phyloP scores from a whole-genome alignment of 805 yeast species.

The Priceomyces haplophilus region DNA sequence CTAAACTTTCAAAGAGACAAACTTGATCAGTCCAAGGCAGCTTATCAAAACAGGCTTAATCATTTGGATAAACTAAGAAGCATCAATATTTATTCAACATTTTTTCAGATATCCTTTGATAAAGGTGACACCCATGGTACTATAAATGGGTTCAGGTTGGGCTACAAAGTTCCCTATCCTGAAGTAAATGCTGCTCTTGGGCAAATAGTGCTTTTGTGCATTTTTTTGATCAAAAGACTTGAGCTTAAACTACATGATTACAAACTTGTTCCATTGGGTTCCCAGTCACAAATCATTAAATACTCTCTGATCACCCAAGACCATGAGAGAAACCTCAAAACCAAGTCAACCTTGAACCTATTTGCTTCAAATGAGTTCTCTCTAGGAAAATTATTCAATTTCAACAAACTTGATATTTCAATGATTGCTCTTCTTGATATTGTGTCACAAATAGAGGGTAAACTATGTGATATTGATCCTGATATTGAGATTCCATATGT shows the following conservation, averaged over 20 bases:
- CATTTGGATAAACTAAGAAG: constrained; percentile 69
- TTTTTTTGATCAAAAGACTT: constrained; percentile 59
- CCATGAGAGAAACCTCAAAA: constrained; percentile 10
- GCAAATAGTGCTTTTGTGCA: constrained; percentile 66
- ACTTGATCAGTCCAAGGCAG: constrained; percentile 59
- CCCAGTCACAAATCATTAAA: constrained; percentile 73
- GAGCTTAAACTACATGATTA: constrained; percentile 56
- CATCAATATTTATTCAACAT: constrained; percentile 78
- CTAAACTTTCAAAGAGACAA: constrained; percentile 49
- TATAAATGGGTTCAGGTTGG: constrained; percentile 82
- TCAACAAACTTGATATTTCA: constrained; percentile 74
- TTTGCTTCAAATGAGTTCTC: constrained; percentile 71
- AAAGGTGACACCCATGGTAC: constrained; percentile 70
- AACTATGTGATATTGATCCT: constrained; percentile 45
- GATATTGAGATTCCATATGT: constrained; percentile 69
- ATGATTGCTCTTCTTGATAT: constrained; percentile 75
- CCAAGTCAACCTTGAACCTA: constrained; percentile 50
- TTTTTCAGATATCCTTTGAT: constrained; percentile 79
- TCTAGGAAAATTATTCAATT: constrained; percentile 66
- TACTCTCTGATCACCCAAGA: constrained; percentile 25
- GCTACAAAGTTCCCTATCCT: constrained; percentile 77
- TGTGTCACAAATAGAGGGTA: constrained; percentile 48
- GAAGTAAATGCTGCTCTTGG: constrained; percentile 93
- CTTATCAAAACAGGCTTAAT: constrained; percentile 57
- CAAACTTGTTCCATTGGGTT: constrained; percentile 76